Evolutionary conservation across 192 early-diverging fungal genomes (phyloP).

Genomic region (Entomortierella lignicola): DNA sequence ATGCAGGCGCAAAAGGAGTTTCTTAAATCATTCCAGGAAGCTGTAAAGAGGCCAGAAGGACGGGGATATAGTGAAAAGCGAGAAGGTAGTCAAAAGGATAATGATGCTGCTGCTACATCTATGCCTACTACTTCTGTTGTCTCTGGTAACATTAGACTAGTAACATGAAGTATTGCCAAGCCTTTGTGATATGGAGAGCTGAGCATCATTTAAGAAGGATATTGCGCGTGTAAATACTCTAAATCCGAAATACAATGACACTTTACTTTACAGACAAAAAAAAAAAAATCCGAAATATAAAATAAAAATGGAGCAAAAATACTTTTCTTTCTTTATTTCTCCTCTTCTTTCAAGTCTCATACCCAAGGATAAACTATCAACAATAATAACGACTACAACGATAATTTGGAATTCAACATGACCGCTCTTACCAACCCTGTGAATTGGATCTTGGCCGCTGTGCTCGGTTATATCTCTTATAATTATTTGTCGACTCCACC

Average conservation of each 20-base stretch:
- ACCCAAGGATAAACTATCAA: not conserved
- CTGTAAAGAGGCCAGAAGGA: conserved; percentile 6
- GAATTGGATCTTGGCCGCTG: conserved; percentile 74
- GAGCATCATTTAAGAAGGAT: no score
- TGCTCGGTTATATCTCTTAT: conserved; percentile 66
- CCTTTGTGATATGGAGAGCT: no score
- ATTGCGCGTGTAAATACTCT: no score
- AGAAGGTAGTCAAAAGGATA: no score
- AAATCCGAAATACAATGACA: no score
- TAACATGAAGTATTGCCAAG: not conserved
- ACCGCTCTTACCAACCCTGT: conserved; percentile 65
- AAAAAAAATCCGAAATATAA: not conserved
- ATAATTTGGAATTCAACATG: no score
- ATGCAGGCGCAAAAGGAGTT: not conserved
- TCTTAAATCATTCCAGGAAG: not conserved
- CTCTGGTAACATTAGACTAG: no score
- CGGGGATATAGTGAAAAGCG: not conserved
- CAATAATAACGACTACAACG: not conserved
- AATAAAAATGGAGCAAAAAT: not conserved
- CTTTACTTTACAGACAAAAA: no score
- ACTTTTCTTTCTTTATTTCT: not conserved
- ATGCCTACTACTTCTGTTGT: no score
- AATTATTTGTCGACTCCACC: conserved; percentile 55
- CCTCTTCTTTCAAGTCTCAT: not conserved
- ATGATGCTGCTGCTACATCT: not conserved